A percentile compares a stretch with the other conserved stretches of the same genome.
These are phyloP conservation scores for Stagonosporopsis cucurbitacearum DNA, from an alignment of 2,329 filamentous ascomycete species.

Conservation along the genomic window DNA sequence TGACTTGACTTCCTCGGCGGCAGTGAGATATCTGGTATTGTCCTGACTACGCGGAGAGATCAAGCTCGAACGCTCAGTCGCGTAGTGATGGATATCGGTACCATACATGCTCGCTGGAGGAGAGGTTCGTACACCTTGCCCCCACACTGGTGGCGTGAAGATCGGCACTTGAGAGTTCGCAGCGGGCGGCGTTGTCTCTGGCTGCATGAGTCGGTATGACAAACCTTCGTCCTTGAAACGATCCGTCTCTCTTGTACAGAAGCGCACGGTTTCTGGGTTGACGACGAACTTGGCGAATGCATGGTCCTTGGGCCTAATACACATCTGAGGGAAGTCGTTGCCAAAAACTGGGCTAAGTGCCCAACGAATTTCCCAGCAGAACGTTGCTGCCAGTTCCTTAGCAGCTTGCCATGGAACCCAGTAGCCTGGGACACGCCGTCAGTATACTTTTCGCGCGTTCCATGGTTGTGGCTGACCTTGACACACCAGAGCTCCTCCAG, in stretches of 20 bases:
- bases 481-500: conserved; percentile 85
- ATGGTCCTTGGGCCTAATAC: conserved; percentile 68
- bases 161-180: conserved; percentile 23
- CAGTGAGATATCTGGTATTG: conserved; percentile 34
- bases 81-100: conserved; percentile 51
- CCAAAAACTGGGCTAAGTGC: conserved; percentile 93
- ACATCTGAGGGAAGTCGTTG: conserved; percentile 75
- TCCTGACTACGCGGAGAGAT: conserved; percentile 47
- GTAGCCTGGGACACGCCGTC: conserved; percentile 68
- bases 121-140: conserved; percentile 21
- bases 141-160: conserved; percentile 19
- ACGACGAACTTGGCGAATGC: conserved; percentile 62
- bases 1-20: conserved; percentile 48
- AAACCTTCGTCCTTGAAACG: conserved; percentile 42
- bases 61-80: conserved; percentile 48
- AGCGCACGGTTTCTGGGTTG: conserved; percentile 46
- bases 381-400: conserved; percentile 84
- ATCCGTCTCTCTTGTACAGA: conserved; percentile 47
- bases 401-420: conserved; percentile 95
- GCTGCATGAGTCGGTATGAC: conserved; percentile 16
- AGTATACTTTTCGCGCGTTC: background rate
- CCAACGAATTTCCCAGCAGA: conserved; percentile 83
- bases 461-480: conserved; percentile 60
- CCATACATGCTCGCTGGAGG: conserved; percentile 52
- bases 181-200: conserved; percentile 1